These are phyloP conservation scores for Scenedesmus sp. DNA, from an alignment of 163 green algal species.

Conservation along the genomic window DNA sequence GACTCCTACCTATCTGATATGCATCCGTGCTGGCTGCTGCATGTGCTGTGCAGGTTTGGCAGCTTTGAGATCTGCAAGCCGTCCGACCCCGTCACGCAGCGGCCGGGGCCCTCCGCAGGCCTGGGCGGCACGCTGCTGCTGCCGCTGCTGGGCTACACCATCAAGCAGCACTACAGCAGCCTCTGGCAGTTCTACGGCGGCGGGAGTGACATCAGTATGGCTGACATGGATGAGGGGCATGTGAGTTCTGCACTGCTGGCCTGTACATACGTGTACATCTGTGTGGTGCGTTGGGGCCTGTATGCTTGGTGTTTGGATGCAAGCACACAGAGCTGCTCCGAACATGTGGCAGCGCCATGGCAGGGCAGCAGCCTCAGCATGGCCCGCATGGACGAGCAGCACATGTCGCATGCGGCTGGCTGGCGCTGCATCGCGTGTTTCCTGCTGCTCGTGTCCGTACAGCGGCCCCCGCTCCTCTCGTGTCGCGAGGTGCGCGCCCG, in stretches of 20 bases:
- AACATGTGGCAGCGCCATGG: too few relatives aligned
- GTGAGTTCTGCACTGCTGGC: too few relatives aligned
- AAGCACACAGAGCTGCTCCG: too few relatives aligned
- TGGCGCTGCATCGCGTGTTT: too few relatives aligned
- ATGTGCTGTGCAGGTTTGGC: constrained; percentile 61
- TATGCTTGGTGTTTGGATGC: background rate
- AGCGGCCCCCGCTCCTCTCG: too few relatives aligned
- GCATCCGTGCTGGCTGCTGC: background rate
- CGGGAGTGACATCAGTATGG: constrained; percentile 1
- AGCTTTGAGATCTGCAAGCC: constrained; percentile 79
- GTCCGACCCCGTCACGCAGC: constrained; percentile 64
- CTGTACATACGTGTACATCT: too few relatives aligned
- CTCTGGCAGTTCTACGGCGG: constrained; percentile 65
- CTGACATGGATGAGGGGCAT: background rate
- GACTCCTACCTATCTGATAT: too few relatives aligned
- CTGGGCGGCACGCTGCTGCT: constrained; percentile 63
- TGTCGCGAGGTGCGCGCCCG: too few relatives aligned
- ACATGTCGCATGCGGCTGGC: too few relatives aligned
- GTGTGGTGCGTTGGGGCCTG: too few relatives aligned
- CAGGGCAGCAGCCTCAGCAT: background rate
- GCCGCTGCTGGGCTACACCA: constrained; percentile 71
- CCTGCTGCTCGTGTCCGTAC: too few relatives aligned
- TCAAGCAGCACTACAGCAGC: constrained; percentile 67
- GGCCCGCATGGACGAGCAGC: background rate
- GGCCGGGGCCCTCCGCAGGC: constrained; percentile 64